Evolutionary conservation across 2,329 filamentous ascomycete genomes (phyloP), one percentile per base, ranked within the genome.

Genomic region (Sarocladiaceae sp.): DNA sequence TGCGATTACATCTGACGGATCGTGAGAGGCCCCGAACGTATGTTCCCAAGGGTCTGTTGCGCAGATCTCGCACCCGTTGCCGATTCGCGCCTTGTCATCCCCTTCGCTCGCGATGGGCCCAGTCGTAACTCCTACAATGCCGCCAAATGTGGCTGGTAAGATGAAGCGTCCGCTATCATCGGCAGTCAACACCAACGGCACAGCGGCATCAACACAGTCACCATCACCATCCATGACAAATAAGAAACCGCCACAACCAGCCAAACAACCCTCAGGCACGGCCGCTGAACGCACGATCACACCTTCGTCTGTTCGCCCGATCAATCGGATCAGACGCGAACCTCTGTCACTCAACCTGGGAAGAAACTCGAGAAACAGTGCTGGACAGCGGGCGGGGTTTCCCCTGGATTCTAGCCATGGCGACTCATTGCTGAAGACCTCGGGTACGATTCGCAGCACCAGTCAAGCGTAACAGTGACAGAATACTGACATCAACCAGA

Each of bases 101-200:
- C 3, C 58, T 58, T 59, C 63, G 52, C 57, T 55, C 56, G 48
- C 55, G 44, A 83, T 83, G 80, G 78, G 78, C 64, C 78, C 80
- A 56, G 74, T 78, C 62, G 76, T 78, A 63, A 73, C 77, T 35
- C 44, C 47, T 54, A 71, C 73, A 53, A 59, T 63, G 50, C 71
- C 71, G 59, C 71, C 72, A 54, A 68, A 70, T 63, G 71, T 67
- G 60, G 62, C 69, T 58, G 66, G 66, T 58, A 90, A 90, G 70
- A 78, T 82, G 57, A 90, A 90, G 71, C 84, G 86, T 31, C 84
- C 83, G 55, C 73, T 80, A 50, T 83, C 83, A 33, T 77, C 84
- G 44, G 79, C 82, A 40, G 80, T 87, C 53, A 84, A 87, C 65
- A 79, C 82, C 55, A 88, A 87, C 67, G 83, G 83, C 29, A 70